phyloP scores from a whole-genome alignment of 345 rosid genomes.

The Clausena lansium region DNA sequence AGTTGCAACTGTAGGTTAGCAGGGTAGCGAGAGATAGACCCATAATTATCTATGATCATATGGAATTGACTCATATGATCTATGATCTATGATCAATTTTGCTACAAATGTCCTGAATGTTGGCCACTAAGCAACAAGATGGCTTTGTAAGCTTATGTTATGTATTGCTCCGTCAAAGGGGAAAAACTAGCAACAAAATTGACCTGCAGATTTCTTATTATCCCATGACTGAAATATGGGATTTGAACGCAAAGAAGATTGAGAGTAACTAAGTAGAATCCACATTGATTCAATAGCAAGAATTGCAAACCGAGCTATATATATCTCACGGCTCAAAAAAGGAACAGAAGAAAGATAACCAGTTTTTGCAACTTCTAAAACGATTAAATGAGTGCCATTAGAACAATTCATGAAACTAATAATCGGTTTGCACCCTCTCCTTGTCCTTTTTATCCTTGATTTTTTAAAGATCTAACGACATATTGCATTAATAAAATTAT shows the following conservation, averaged over 20 bases:
- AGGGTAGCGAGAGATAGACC: too few species aligned
- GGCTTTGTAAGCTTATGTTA: neutral
- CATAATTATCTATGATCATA: neutral
- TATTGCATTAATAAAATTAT: neutral
- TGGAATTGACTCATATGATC: neutral
- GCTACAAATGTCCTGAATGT: neutral
- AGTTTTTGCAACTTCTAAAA: too few species aligned
- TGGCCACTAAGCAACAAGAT: neutral
- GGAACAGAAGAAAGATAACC: neutral
- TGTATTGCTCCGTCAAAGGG: too few species aligned
- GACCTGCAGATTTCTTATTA: neutral
- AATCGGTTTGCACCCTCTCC: too few species aligned
- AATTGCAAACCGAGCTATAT: neutral
- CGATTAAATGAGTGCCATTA: too few species aligned
- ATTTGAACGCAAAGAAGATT: too few species aligned
- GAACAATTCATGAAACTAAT: too few species aligned
- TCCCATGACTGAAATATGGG: neutral
- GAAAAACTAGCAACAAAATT: neutral
- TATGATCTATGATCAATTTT: too few species aligned
- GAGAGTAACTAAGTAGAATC: neutral
- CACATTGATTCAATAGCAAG: neutral
- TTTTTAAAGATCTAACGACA: neutral
- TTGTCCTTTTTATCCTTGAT: too few species aligned
- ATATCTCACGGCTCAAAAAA: neutral
- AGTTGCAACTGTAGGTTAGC: neutral